Evolutionary conservation across 169 alveolate genomes (phyloP).

Genomic region (Plasmodium vivax): DNA sequence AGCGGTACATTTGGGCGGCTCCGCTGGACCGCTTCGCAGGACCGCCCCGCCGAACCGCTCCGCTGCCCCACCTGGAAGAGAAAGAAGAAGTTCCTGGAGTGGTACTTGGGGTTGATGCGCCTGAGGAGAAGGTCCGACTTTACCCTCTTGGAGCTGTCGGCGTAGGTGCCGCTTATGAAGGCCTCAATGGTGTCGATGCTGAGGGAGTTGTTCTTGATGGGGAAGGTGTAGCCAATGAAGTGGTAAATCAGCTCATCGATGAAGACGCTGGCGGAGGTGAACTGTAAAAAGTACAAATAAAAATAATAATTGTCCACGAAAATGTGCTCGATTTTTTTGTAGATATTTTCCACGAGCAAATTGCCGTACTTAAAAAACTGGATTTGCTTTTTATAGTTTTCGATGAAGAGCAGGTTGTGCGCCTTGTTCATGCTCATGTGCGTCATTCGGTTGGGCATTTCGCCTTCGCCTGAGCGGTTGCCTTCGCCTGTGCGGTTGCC

Average conservation of each 20-base stretch:
- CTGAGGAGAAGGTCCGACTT: slow-evolving; percentile 30
- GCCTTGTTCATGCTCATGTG: not conserved
- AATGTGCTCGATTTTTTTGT: slow-evolving; percentile 72
- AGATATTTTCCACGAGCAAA: slow-evolving; percentile 68
- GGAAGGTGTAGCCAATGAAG: slow-evolving; percentile 64
- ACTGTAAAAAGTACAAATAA: slow-evolving; percentile 71
- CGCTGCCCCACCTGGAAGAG: slow-evolving; percentile 40
- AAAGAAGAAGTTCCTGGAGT: slow-evolving; percentile 18
- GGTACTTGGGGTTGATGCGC: slow-evolving; percentile 40
- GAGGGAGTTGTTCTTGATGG: slow-evolving; percentile 47
- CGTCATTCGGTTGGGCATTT: too few relatives aligned
- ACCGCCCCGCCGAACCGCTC: not conserved
- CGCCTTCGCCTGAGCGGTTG: too few relatives aligned
- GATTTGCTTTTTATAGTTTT: slow-evolving; percentile 67
- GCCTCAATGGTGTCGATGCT: slow-evolving; percentile 33
- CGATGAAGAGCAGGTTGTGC: slow-evolving; percentile 24
- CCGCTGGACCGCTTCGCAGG: too few relatives aligned
- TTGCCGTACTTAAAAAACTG: slow-evolving; percentile 74
- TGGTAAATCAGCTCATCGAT: slow-evolving; percentile 65
- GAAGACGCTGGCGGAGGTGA: slow-evolving; percentile 69
- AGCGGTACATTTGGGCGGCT: not conserved
- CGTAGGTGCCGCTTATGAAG: slow-evolving; percentile 55
- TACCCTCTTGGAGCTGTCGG: slow-evolving; percentile 15
- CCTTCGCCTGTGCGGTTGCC: not conserved
- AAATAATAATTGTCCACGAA: slow-evolving; percentile 72